Percentiles rank a stretch among this genome's conserved stretches.
These are phyloP conservation scores for Globisporangium rhizosaccharum DNA, from an alignment of 352 stramenopile species.

Conservation along the genomic window DNA sequence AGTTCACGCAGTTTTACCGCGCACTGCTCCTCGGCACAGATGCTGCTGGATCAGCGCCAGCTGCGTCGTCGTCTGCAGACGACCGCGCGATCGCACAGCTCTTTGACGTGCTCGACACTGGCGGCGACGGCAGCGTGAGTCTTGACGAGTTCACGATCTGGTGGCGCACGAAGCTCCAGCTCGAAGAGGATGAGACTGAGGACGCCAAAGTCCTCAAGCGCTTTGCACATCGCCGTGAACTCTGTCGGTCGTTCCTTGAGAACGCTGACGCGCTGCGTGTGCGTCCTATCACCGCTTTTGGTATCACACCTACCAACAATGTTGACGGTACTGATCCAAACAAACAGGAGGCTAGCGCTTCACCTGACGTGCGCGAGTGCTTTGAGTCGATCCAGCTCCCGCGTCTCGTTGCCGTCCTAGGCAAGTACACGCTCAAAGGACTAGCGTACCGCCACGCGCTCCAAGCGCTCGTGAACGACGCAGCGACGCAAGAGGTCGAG, in stretches of 20 bases:
- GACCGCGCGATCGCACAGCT: conserved; percentile 37
- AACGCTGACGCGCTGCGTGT: conserved; percentile 30
- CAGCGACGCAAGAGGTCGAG: conserved; percentile 35
- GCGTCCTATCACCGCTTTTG: not conserved
- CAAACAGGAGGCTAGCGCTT: not conserved
- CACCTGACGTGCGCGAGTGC: conserved; percentile 5
- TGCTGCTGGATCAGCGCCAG: not conserved
- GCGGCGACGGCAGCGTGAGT: conserved; percentile 56
- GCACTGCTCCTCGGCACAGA: conserved; percentile 32
- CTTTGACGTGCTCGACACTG: conserved; percentile 54
- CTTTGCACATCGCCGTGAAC: conserved; percentile 14
- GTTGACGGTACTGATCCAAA: not conserved
- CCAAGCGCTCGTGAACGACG: conserved; percentile 28
- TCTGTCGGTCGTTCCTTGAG: conserved; percentile 37
- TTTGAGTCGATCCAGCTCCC: conserved; percentile 60
- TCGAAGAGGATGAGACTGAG: conserved; percentile 45
- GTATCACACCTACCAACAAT: not conserved
- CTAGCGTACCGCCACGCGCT: conserved; percentile 46
- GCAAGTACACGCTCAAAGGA: conserved; percentile 48
- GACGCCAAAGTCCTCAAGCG: conserved; percentile 22
- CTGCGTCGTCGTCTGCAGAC: not conserved
- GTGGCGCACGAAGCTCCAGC: conserved; percentile 63
- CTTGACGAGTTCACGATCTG: conserved; percentile 72
- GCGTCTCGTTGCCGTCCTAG: conserved; percentile 40
- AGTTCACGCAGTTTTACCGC: conserved; percentile 55